A percentile compares a stretch with the other conserved stretches of the same genome.
Evolutionary conservation across 805 yeast species (phyloP).

Genomic region (Candida rishiriensis): DNA sequence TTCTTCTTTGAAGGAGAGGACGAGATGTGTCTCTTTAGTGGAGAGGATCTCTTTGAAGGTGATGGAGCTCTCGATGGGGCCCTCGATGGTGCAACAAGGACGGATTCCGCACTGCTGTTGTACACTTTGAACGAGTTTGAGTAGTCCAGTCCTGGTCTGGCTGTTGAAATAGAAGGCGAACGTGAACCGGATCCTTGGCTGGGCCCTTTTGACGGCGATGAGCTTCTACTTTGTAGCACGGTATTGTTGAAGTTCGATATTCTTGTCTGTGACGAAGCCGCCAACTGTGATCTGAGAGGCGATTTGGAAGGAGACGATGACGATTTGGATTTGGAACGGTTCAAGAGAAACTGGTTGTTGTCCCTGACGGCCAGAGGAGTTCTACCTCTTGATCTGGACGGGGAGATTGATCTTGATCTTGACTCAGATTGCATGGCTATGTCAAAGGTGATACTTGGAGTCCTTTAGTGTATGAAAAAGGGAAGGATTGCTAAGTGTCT

Average conservation of each 20-base stretch:
- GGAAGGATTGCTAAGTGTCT: no score
- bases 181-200: constrained; percentile 3
- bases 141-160: constrained; percentile 5
- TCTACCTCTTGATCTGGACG: constrained; percentile 5
- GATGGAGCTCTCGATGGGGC: constrained; percentile 4
- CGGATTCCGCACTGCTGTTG: constrained; percentile 1
- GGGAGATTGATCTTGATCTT: constrained; percentile 10
- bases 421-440: neutral
- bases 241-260: neutral
- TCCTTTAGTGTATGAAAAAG: no score
- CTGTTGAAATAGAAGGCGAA: constrained; percentile 5
- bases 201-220: no score
- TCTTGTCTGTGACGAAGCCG: neutral
- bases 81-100: constrained; percentile 1
- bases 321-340: constrained; percentile 3
- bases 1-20: neutral
- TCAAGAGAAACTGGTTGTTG: neutral
- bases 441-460: neutral
- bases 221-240: no score
- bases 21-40: neutral
- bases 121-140: constrained; percentile 2
- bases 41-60: constrained; percentile 10
- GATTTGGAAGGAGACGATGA: constrained; percentile 5
- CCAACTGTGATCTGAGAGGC: neutral
- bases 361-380: constrained; percentile 6